Base-by-base conservation (phyloP, 208 protist genomes). In the Endotrypanum monterogeii region DNA sequence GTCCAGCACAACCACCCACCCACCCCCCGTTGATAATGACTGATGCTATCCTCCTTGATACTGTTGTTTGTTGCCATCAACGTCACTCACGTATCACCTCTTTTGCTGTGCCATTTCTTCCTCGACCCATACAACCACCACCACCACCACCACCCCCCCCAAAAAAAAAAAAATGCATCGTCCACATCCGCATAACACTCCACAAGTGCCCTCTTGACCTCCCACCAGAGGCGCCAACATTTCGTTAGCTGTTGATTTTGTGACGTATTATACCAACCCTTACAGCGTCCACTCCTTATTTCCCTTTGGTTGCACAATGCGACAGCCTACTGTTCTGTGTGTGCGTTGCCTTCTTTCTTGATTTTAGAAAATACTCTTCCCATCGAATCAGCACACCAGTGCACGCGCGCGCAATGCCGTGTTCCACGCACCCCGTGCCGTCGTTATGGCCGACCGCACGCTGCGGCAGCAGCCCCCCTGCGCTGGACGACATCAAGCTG, bases 401-500 rank as follows among this genome's bases (percentile, higher is more conserved):
- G 35, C 58, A 63, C 18, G 25, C 58, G 20, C 44, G 35, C 30
- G 50, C 12, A 14, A 70, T 70, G 66, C 30, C 66, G 8, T 46
- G 1, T 30, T 25, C 14, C 18, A 58, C 46, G 6, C 28, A 46
- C 28, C n/a, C 66, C 8, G 32, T 46, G 46, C 66, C 66, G 20
- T 32, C 66, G 48, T 50, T 41, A 16, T 56, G 50, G 28, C 30
- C 66, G 50, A 46, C 18, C 25, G 16, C 6, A 28, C 55, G 23
- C n/a, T 16, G 44, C 23, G 63, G 11, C 28, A 35, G 44, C 9
- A 35, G 3, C 18, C 9, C 66, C 2, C 8, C 66, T n/a, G 44
- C 28, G 50, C 46, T 70, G 32, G 67, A 73, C 25, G 77, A 82
- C 28, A 52, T 52, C 37, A 77, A 78, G 41, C 39, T 77, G 48